Conservation (phyloP, 768 basidiomycete species). For the Cytidiella melzeri region DNA sequence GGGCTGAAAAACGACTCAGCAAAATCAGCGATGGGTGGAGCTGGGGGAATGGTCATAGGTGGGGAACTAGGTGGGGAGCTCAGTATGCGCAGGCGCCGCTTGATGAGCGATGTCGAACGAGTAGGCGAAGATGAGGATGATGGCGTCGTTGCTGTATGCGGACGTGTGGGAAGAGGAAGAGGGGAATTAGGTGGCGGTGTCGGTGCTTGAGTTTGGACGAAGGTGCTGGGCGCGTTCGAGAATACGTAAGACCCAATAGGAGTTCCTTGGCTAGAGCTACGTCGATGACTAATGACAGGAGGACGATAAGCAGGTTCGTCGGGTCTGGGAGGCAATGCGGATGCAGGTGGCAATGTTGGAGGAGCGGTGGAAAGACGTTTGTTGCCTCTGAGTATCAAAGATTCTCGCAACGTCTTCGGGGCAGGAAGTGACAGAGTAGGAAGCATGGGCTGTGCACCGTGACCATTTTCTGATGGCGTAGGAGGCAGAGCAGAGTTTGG, state of each 20-base stretch:
- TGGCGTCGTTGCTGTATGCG: conserved; percentile 15
- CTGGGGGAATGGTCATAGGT: conserved; percentile 20
- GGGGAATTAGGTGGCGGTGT: conserved; percentile 40
- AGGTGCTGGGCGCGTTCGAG: too few species aligned
- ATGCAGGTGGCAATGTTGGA: conserved; percentile 59
- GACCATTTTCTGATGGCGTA: conserved; percentile 37
- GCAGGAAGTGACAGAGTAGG: conserved; percentile 22
- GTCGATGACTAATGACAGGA: conserved; percentile 12
- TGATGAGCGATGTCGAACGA: conserved; percentile 28
- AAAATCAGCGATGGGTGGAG: conserved; percentile 26
- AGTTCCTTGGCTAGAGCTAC: conserved; percentile 22
- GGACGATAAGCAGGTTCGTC: conserved; percentile 37
- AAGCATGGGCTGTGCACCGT: conserved; percentile 19
- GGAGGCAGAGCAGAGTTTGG: conserved; percentile 67
- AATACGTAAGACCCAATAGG: not conserved
- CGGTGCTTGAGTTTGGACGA: conserved; percentile 35
- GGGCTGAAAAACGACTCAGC: conserved; percentile 18
- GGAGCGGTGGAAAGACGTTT: conserved; percentile 32
- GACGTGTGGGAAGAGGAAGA: conserved; percentile 34
- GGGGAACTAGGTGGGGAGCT: conserved; percentile 43
- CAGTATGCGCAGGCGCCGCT: conserved; percentile 60
- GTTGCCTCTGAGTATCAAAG: conserved; percentile 45
- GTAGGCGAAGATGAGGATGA: conserved; percentile 14
- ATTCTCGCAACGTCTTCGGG: conserved; percentile 44
- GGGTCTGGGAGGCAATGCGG: conserved; percentile 58